Evolutionary conservation across 257 asterid species (phyloP), one percentile per base, ranked within the genome.

Genomic region (Lycium ferocissimum): DNA sequence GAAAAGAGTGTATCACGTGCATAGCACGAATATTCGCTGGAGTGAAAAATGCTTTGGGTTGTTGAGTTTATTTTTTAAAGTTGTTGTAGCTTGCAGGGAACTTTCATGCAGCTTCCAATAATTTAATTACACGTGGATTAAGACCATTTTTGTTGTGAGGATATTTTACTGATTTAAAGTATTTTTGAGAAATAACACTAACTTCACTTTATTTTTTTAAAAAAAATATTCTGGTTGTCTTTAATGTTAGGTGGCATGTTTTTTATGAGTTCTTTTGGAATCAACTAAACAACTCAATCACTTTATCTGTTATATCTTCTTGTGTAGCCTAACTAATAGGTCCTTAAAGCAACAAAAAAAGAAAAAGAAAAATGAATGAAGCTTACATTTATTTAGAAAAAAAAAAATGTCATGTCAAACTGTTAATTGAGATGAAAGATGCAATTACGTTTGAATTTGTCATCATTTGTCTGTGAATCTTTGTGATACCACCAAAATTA

Each of bases 11-110:
- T 62, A 20, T 20, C 69, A 62, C 38, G 62, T 13, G 81, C 59
- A 1, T 22, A 6, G 49, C 61, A 26, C 82, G 82, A 78, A 78
- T 78, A 53, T 78, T 78, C 65, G 18, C 62, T 20, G 9, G 80
- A 45, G 40, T 5, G 62, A 14, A 22, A 75, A 75, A 75, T 51
- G 81, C 22, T 22, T 51, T 75, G 63, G 81, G 81, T 75, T 75
- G 62, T 22, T 51, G 81, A 47, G 81, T 51, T 75, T 37, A 69
- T 49, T 0, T 37, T 26, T 26, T 26, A 0, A 26, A 26, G 33
- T 26, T 26, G 33, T 1, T 26, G 33, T 26, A 26, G n/a, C 76
- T 69, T 37, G 9, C 0, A 14, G 49, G 63, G 65, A 78, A 26
- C n/a, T 22, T 78, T 17, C 47, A 26, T 53, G 49, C 9, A 53